Evolutionary conservation across 2,329 filamentous ascomycete genomes (phyloP).

Genomic region (Xylaria sp.): DNA sequence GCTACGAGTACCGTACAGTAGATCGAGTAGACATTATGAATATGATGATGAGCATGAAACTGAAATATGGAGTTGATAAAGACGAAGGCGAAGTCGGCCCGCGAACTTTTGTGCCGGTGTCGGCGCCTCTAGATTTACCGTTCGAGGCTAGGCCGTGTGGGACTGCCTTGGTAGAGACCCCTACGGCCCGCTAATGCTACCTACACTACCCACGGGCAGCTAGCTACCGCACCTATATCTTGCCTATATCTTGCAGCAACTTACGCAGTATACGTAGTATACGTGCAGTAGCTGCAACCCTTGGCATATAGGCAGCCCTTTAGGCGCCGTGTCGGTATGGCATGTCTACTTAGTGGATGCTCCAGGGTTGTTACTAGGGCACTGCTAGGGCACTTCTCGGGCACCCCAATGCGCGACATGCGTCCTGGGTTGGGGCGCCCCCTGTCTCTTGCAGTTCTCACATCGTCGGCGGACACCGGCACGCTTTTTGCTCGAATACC

Average conservation of each 20-base stretch:
- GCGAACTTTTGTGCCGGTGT: conserved; percentile 18
- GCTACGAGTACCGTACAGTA: not conserved
- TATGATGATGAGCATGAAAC: conserved; percentile 19
- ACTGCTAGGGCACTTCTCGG: no score
- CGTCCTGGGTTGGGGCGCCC: not conserved
- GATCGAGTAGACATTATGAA: conserved; percentile 11
- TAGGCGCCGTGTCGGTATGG: not conserved
- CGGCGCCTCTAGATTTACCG: conserved; percentile 1
- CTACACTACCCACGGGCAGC: not conserved
- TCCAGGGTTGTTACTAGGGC: not conserved
- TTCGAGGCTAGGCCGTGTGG: no score
- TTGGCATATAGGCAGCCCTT: no score
- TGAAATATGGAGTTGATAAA: conserved; percentile 10
- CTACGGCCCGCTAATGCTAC: not conserved
- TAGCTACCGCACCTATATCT: not conserved
- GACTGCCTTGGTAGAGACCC: not conserved
- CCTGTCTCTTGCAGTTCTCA: not conserved
- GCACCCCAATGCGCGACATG: not conserved
- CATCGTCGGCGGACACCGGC: conserved; percentile 12
- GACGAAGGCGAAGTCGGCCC: conserved; percentile 20
- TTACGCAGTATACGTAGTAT: no score
- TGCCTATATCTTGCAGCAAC: no score
- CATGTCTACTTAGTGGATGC: not conserved
- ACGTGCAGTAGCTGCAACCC: no score
- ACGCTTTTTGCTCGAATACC: not conserved